Base-by-base conservation (phyloP, 345 rosid genomes). In the Pseudoturritis turrita region DNA sequence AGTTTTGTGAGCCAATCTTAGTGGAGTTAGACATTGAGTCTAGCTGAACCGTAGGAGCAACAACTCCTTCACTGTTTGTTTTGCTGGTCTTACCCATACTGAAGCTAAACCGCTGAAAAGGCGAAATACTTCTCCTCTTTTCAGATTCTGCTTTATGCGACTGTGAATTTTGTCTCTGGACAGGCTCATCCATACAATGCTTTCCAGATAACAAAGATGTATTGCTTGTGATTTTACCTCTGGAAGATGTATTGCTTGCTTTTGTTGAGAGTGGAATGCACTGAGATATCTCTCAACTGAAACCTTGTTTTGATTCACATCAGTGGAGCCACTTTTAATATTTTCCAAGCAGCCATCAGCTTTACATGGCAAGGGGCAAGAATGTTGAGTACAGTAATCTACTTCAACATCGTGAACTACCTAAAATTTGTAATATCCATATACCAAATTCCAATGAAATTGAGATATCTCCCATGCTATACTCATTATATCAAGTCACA, bases 101-200 rank as follows among this genome's bases (percentile, higher is more conserved):
- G 33, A 82, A 83, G 82, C 90, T 80, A 64, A 85, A 79, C 26
- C 91, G 83, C 65, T 83, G 89, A 68, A 90, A 88, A 57, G 98
- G 97, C 8, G 96, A 86, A 33, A 85, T 78, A 81, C 91, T 88
- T 80, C 91, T 85, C 58, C 51, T 77, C 70, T 82, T 91, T 65
- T 89, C 94, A 49, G 81, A n/a, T n/a, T n/a, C n/a, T n/a, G n/a
- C n/a, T n/a, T n/a, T n/a, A n/a, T n/a, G n/a, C n/a, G n/a, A 62
- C 61, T 83, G 81, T 44, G 52, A 59, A 39, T 78, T 82, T 35
- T 63, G 76, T 73, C 65, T 81, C 80, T 59, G 76, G 15, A 49
- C 54, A 71, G 80, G 70, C 71, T 62, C 82, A 61, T 35, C 72
- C 17, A 25, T 62, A 55, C 65, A 15, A n/a, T 19, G 60, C 37